A percentile compares a stretch with the other conserved stretches of the same genome.
Conservation (phyloP, 1,284 basidiomycete genomes). For the Cutaneotrichosporon arboriforme region DNA sequence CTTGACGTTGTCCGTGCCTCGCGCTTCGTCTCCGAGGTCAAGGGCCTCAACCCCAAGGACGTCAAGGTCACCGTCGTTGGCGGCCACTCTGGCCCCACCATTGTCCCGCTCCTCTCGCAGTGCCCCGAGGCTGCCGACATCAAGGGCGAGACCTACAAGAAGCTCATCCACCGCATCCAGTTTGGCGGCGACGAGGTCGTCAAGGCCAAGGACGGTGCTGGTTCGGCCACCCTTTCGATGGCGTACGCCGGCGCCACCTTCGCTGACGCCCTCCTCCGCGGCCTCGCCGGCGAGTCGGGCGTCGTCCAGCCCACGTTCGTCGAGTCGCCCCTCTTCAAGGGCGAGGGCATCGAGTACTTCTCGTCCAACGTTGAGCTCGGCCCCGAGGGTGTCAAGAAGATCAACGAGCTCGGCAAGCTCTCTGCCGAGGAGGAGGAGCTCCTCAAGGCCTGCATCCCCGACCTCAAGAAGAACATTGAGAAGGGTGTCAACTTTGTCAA, state of each 20-base stretch:
- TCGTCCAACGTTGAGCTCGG: slow-evolving; percentile 78
- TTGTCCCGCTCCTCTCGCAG: slow-evolving; percentile 93
- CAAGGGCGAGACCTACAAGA: slow-evolving; percentile 55
- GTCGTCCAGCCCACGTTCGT: slow-evolving; percentile 81
- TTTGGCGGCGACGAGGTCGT: slow-evolving; percentile 92
- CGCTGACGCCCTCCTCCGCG: slow-evolving; percentile 69
- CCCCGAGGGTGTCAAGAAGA: slow-evolving; percentile 80
- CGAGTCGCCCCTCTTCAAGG: slow-evolving; percentile 68
- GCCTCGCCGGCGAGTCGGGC: slow-evolving; percentile 81
- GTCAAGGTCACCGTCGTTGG: slow-evolving; percentile 79
- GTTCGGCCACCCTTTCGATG: slow-evolving; percentile 83
- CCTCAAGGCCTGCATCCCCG: slow-evolving; percentile 79
- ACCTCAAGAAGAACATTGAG: slow-evolving; percentile 94
- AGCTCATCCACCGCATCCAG: slow-evolving; percentile 82
- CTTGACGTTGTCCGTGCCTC: slow-evolving; percentile 96
- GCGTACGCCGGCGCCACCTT: slow-evolving; percentile 84
- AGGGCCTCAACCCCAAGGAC: slow-evolving; percentile 59
- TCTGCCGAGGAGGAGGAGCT: slow-evolving; percentile 77
- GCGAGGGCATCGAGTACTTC: slow-evolving; percentile 77
- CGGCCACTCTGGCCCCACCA: slow-evolving; percentile 94
- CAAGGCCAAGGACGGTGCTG: slow-evolving; percentile 83
- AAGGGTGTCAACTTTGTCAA: slow-evolving; percentile 78
- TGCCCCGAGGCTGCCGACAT: slow-evolving; percentile 58
- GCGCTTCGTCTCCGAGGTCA: slow-evolving; percentile 82
- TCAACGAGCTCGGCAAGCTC: slow-evolving; percentile 71